Evolutionary conservation across 2,329 filamentous ascomycete species (phyloP).

Genomic region (Penicillium expansum): DNA sequence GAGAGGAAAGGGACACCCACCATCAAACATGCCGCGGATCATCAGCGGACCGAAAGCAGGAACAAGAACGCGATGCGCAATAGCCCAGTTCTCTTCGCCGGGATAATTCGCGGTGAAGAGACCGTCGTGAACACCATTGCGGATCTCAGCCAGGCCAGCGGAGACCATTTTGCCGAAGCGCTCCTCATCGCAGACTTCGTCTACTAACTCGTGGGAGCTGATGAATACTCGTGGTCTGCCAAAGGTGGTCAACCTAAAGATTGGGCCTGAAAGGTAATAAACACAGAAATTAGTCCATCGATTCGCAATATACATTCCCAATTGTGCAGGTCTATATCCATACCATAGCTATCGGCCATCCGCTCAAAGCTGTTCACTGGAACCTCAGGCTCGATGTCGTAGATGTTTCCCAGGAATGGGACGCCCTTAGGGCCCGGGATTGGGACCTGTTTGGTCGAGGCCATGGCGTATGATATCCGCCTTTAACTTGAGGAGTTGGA

Average conservation of each 20-base stretch:
- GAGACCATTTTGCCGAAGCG: conserved; percentile 61
- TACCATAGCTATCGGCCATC: conserved; percentile 66
- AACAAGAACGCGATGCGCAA: conserved; percentile 54
- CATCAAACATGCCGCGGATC: conserved; percentile 45
- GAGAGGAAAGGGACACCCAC: conserved; percentile 14
- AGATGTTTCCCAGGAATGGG: conserved; percentile 64
- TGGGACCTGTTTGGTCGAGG: conserved; percentile 20
- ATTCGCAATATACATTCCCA: not conserved
- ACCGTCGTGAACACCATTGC: conserved; percentile 62
- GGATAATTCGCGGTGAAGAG: conserved; percentile 59
- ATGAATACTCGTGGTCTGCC: conserved; percentile 49
- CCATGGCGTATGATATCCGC: conserved; percentile 12
- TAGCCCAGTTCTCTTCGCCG: conserved; percentile 59
- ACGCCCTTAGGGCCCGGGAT: conserved; percentile 65
- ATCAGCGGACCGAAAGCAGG: conserved; percentile 49
- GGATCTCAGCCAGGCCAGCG: conserved; percentile 53
- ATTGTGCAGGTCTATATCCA: conserved; percentile 13
- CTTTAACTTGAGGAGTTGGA: not conserved
- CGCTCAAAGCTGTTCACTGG: conserved; percentile 55
- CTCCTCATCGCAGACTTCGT: conserved; percentile 64
- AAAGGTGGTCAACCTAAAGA: conserved; percentile 56
- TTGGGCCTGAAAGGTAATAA: conserved; percentile 47
- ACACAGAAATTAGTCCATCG: not conserved
- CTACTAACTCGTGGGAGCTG: conserved; percentile 54
- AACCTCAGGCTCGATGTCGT: conserved; percentile 60